Conservation (phyloP, 805 yeast species). For the Candida coleopterorum region DNA sequence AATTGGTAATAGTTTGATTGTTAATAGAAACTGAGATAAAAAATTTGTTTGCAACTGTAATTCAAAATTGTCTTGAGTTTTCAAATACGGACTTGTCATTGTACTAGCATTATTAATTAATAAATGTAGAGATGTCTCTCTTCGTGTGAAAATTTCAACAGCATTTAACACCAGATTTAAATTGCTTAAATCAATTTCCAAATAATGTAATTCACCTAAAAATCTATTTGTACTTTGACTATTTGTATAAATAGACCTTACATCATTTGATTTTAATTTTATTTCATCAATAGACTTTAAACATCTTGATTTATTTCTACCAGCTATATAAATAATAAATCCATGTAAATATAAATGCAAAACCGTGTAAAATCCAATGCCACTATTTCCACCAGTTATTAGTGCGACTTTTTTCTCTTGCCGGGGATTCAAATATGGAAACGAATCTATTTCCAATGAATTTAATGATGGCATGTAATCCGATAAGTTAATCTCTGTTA, state of each 20-base stretch:
- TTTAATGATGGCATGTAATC: too few species aligned
- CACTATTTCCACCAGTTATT: slow-evolving; percentile 79
- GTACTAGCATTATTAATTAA: slow-evolving; percentile 77
- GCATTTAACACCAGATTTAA: slow-evolving; percentile 38
- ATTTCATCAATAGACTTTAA: slow-evolving; percentile 54
- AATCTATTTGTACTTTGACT: slow-evolving; percentile 17
- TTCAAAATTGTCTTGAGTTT: slow-evolving; percentile 70
- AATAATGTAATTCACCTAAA: slow-evolving; percentile 32
- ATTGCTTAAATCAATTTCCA: slow-evolving; percentile 34
- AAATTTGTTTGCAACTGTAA: slow-evolving; percentile 77
- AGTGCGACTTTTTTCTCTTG: slow-evolving; percentile 58
- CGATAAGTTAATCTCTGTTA: too few species aligned
- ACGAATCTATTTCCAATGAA: slow-evolving; percentile 20
- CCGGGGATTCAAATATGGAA: slow-evolving; percentile 61
- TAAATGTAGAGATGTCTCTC: slow-evolving; percentile 52
- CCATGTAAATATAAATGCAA: slow-evolving; percentile 79
- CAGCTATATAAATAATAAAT: slow-evolving; percentile 67
- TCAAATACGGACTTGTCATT: slow-evolving; percentile 65
- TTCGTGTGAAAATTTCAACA: slow-evolving; percentile 37
- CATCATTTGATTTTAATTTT: slow-evolving; percentile 44
- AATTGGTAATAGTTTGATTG: slow-evolving; percentile 53
- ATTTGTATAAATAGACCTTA: slow-evolving; percentile 19
- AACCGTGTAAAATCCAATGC: slow-evolving; percentile 74
- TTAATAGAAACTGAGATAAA: slow-evolving; percentile 67
- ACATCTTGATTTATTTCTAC: slow-evolving; percentile 56